Conservation (phyloP, 1,284 basidiomycete genomes). For the Papiliotrema laurentii region DNA sequence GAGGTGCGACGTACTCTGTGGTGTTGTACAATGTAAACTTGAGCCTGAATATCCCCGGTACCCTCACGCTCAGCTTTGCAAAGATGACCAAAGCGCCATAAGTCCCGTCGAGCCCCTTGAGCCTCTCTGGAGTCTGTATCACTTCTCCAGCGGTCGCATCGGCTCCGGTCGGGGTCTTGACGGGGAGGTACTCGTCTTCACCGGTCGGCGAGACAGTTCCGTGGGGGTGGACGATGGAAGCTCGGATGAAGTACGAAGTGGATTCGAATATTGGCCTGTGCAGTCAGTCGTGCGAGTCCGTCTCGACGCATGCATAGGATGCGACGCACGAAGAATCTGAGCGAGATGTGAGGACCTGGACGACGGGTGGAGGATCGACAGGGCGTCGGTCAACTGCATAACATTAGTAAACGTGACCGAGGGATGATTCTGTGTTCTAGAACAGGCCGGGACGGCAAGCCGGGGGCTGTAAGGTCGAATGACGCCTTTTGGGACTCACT, state of each 20-base stretch:
- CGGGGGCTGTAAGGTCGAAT: not conserved
- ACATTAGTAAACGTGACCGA: not conserved
- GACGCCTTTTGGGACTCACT: conserved; percentile 28
- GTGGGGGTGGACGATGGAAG: conserved; percentile 32
- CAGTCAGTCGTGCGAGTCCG: not conserved
- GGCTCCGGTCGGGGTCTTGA: conserved; percentile 42
- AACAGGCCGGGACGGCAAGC: not conserved
- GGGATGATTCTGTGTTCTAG: not conserved
- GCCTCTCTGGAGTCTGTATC: conserved; percentile 45
- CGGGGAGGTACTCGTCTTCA: conserved; percentile 24
- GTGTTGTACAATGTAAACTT: conserved; percentile 46
- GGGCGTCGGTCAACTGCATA: conserved; percentile 43
- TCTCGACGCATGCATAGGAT: conserved; percentile 4
- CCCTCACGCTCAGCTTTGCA: conserved; percentile 45
- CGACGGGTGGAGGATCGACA: conserved; percentile 48
- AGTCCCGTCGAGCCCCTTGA: conserved; percentile 39
- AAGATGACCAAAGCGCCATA: conserved; percentile 45
- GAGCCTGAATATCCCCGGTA: conserved; percentile 46
- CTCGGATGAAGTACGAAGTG: conserved; percentile 37
- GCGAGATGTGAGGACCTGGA: conserved; percentile 28
- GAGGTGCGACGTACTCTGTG: conserved; percentile 36
- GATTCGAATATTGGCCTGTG: conserved; percentile 32
- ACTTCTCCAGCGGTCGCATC: conserved; percentile 48
- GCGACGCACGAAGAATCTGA: conserved; percentile 1
- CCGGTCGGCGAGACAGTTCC: conserved; percentile 2